Base-by-base conservation (phyloP, 2,329 filamentous ascomycete species). In the Exophiala calicioides region DNA sequence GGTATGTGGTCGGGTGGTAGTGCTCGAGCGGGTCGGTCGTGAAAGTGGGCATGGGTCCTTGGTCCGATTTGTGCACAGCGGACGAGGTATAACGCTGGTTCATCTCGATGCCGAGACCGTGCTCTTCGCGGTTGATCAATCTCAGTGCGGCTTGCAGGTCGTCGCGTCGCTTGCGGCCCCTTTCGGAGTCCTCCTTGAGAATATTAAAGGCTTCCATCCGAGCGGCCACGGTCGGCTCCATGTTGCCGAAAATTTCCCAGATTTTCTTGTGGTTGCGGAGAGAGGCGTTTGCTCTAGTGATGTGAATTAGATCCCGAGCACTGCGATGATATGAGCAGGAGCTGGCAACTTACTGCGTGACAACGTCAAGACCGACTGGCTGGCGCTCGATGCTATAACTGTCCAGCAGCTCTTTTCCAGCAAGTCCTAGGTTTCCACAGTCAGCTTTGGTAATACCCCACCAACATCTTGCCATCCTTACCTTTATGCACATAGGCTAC, bases 101-200 rank as follows among this genome's bases (percentile, higher is more conserved):
- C 78, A 82, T 81, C 55, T 81, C 77, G 27, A 77, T 66, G 1
- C 79, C 80, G 6, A 82, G 65, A 2, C 68, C 78, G 46, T 79
- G 74, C 48, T 77, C 78, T 58, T 78, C 37, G 7, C 39, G 30
- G 23, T 32, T 23, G 2, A 32, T 42, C n/a, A 27, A 21, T 19
- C 27, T 18, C 10, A 42, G 37, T 3, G 26, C n/a, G 8, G 15
- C 30, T 13, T 35, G 15, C 3, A 46, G 16, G 5, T 19, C 21
- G 7, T 21, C 18, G 12, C 26, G 19, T 13, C 30, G 27, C 13
- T 2, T 7, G 4, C 6, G 4, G 2, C 18, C 33, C 2, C 29
- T 29, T 2, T 63, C 52, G 0, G 65, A 66, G 1, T 62, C 54
- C 18, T 67, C 65, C 3, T 65, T 60, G 5, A 78, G 65, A 52